These are phyloP conservation scores for Pyrenophora teres DNA, from an alignment of 2,329 filamentous ascomycete genomes.

Conservation along the genomic window DNA sequence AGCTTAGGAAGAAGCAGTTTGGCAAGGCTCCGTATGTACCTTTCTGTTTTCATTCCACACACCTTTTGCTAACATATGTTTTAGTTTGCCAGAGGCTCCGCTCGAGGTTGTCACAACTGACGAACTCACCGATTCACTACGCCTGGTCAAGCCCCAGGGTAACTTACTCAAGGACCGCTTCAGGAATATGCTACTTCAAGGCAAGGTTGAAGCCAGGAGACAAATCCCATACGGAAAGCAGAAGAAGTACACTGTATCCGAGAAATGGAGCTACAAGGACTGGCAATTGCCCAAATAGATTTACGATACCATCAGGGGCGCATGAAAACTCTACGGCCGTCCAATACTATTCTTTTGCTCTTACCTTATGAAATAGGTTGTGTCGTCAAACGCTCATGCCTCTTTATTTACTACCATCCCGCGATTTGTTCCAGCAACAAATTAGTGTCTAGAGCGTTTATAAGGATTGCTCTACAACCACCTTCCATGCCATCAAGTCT, in stretches of 20 bases:
- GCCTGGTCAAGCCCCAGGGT: conserved; percentile 80
- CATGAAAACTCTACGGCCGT: no score
- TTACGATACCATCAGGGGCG: background rate
- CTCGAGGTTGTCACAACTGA: conserved; percentile 57
- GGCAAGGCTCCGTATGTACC: conserved; percentile 62
- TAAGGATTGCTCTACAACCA: no score
- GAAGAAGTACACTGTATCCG: conserved; percentile 77
- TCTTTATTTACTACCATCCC: no score
- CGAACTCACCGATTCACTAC: conserved; percentile 56
- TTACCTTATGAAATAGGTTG: background rate
- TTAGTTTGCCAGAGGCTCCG: conserved; percentile 69
- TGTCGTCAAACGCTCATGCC: no score
- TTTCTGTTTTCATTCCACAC: background rate
- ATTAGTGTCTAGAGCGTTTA: no score
- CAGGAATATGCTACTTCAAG: conserved; percentile 82
- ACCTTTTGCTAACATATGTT: conserved; percentile 14
- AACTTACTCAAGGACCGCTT: conserved; percentile 92
- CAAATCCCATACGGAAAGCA: conserved; percentile 82
- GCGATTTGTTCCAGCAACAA: no score
- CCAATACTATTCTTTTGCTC: background rate
- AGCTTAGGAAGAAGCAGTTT: conserved; percentile 71
- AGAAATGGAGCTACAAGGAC: conserved; percentile 99
- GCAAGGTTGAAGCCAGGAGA: conserved; percentile 83
- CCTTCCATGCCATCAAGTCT: no score
- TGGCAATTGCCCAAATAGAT: conserved; percentile 61